Base-by-base conservation (phyloP, 2,329 filamentous ascomycete species). In the Onygenales sp. region DNA sequence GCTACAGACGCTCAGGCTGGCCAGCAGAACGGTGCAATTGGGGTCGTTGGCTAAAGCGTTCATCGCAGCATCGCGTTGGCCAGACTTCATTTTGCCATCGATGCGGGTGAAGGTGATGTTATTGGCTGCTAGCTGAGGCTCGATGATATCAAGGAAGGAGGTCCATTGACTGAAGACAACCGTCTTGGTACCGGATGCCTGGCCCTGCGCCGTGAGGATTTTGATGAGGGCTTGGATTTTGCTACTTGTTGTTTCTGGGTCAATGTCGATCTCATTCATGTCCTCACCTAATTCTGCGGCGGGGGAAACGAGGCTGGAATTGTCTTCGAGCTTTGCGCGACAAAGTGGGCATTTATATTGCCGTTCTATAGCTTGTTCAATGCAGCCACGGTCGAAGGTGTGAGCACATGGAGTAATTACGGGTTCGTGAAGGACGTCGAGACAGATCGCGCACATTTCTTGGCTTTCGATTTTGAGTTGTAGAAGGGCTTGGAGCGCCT, bases 351-450 rank as follows among this genome's bases (percentile, higher is more conserved):
- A 95, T 66, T 86, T 89, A 52, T 85, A 79, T 63, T 93, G 88
- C 1, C 81, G 76, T 52, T 86, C 79, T 54, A 95, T 85, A 49
- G 87, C 85, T 58, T 81, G 80, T 51, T 82, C 75, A 57, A 95
- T 89, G 65, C 91, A 95, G 4, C 74, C 70, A 21, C 74, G 76
- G 59, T 89, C 90, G 67, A 90, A 95, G 1, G 83, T 76, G 66
- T 95, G 90, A 31, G 87, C 88, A 70, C 90, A 95, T 47, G 84
- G 81, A 1, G 89, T 95, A 61, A 95, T 94, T 51, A 93, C 82
- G 0, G 90, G 88, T 3, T 80, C 74, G 31, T 82, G 81, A 2
- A 92, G 75, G 0, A 75, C 72, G 33, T 94, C 88, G 34, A 91
- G 79, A 67, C 91, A 95, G 50, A 95, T 80, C 0, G 87, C 77